Conservation (phyloP, 768 basidiomycete species). For the Boletellus ananiceps region DNA sequence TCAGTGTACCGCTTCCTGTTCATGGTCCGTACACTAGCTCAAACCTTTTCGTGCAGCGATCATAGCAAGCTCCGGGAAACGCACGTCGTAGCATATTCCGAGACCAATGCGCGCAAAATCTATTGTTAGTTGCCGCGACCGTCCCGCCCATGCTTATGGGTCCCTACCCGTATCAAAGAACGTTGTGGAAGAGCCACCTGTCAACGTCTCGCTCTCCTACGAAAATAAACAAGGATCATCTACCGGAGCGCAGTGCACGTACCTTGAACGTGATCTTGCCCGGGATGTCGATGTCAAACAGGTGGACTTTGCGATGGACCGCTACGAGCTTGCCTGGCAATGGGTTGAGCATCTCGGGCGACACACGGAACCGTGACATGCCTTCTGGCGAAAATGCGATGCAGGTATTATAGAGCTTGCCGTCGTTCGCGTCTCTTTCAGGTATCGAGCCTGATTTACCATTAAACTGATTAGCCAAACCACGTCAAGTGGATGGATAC, state of each 20-base stretch:
- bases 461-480: neutral
- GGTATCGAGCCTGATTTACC: constrained; percentile 80
- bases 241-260: neutral
- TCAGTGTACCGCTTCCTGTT: neutral
- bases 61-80: constrained; percentile 93
- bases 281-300: constrained; percentile 97
- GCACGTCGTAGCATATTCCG: constrained; percentile 94
- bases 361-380: constrained; percentile 16
- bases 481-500: constrained; percentile 33
- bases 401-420: constrained; percentile 87
- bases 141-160: neutral
- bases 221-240: constrained; percentile 3
- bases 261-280: constrained; percentile 90
- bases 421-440: constrained; percentile 59
- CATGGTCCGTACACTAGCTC: constrained; percentile 5
- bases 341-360: neutral
- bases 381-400: constrained; percentile 86
- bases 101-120: constrained; percentile 97
- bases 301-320: constrained; percentile 88
- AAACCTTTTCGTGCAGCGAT: constrained; percentile 81
- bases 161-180: constrained; percentile 81
- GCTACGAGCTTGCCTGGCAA: constrained; percentile 77
- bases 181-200: constrained; percentile 67
- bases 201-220: constrained; percentile 86
- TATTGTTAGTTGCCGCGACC: constrained; percentile 24